Percentiles rank a stretch among this genome's conserved stretches.
Evolutionary conservation across 2,329 filamentous ascomycete species (phyloP).

Genomic region (Coniella vitis): DNA sequence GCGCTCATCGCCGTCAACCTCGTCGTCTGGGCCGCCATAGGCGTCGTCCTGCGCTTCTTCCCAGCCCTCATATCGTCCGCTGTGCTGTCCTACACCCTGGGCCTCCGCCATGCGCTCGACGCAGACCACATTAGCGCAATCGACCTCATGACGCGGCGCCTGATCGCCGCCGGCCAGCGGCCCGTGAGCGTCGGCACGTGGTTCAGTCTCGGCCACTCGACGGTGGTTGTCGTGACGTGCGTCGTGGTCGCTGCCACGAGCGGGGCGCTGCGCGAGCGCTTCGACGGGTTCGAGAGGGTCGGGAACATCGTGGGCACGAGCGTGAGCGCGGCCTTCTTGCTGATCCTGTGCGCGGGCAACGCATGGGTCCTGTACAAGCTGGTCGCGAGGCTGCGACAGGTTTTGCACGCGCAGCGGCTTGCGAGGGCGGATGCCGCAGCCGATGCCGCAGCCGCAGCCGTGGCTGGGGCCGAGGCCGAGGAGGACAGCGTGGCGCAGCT

Average conservation of each 20-base stretch:
- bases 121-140: conserved; percentile 88
- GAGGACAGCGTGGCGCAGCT: conserved; percentile 41
- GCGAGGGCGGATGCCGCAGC: conserved; percentile 18
- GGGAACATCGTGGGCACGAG: conserved; percentile 87
- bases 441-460: conserved; percentile 24
- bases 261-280: conserved; percentile 72
- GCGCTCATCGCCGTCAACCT: conserved; percentile 45
- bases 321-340: conserved; percentile 75
- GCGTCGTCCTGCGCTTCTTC: conserved; percentile 46
- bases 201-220: conserved; percentile 90
- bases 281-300: conserved; percentile 70
- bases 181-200: conserved; percentile 92
- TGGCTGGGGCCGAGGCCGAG: conserved; percentile 25
- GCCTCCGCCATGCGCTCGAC: conserved; percentile 89
- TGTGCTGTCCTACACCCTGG: conserved; percentile 79
- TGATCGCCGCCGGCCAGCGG: conserved; percentile 76
- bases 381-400: conserved; percentile 56
- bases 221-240: conserved; percentile 85
- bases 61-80: conserved; percentile 68
- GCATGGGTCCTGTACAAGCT: conserved; percentile 78
- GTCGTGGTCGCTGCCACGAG: conserved; percentile 88
- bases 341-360: conserved; percentile 78
- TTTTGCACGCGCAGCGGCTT: conserved; percentile 41
- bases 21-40: conserved; percentile 47
- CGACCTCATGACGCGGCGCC: conserved; percentile 85